Percentiles rank a stretch among this genome's conserved stretches.
These are phyloP conservation scores for Thelonectria blattea DNA, from an alignment of 2,329 filamentous ascomycete species.

Conservation along the genomic window DNA sequence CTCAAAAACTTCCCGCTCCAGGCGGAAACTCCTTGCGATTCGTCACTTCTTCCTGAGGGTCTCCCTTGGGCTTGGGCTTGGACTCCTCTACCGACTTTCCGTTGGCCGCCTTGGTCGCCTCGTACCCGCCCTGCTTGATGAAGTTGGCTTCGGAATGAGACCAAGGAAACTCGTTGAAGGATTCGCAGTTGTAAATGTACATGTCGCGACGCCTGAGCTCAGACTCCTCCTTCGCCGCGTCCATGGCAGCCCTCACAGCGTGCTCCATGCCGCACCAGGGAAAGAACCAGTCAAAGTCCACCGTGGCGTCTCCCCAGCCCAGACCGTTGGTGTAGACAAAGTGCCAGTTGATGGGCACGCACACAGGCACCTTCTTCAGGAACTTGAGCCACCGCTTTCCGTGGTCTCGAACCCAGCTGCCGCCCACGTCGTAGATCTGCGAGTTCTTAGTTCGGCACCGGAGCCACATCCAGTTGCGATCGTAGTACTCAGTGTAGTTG, in stretches of 20 bases:
- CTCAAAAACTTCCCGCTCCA: too few species aligned
- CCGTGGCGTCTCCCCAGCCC: constrained; percentile 26
- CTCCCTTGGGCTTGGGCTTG: too few species aligned
- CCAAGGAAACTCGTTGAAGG: constrained; percentile 12
- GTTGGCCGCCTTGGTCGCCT: background rate
- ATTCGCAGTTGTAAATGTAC: constrained; percentile 20
- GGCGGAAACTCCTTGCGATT: too few species aligned
- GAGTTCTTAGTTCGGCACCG: constrained; percentile 15
- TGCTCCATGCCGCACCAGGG: constrained; percentile 5
- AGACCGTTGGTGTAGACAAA: constrained; percentile 23
- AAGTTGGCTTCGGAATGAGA: background rate
- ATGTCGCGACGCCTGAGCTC: background rate
- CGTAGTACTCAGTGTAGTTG: constrained; percentile 26
- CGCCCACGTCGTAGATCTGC: constrained; percentile 22
- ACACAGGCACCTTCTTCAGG: constrained; percentile 6
- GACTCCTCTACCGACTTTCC: background rate
- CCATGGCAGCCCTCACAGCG: constrained; percentile 11
- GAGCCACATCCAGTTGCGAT: constrained; percentile 30
- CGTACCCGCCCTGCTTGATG: background rate
- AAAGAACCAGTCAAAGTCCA: constrained; percentile 16
- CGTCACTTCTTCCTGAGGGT: too few species aligned
- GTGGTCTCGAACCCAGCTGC: constrained; percentile 20
- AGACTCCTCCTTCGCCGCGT: background rate
- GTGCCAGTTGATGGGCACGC: constrained; percentile 15
- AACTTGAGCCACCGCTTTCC: background rate